Evolutionary conservation across 257 asterid species (phyloP).

Genomic region (Fraxinus americana): DNA sequence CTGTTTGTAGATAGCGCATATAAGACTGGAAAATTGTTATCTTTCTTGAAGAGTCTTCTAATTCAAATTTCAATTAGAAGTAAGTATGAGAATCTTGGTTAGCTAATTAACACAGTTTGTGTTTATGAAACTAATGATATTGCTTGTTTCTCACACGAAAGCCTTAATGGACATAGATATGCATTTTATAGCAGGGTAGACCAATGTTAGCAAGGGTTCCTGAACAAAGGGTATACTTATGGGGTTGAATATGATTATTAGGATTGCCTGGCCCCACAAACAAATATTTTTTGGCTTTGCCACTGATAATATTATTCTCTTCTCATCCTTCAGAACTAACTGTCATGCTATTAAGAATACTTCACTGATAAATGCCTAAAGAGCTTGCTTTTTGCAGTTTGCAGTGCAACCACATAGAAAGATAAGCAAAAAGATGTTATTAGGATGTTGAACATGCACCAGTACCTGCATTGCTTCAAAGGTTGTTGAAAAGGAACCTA

Average conservation of each 20-base stretch:
- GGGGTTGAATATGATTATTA: background rate
- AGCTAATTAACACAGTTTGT: background rate
- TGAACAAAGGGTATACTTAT: background rate
- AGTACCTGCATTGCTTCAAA: slow-evolving; percentile 85
- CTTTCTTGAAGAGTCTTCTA: background rate
- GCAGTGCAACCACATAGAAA: background rate
- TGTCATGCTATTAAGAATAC: background rate
- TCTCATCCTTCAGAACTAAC: background rate
- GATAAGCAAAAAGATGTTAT: slow-evolving; percentile 7
- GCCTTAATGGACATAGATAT: background rate
- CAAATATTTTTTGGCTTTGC: background rate
- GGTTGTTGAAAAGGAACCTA: slow-evolving; percentile 76
- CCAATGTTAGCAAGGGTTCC: background rate
- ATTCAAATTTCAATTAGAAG: background rate
- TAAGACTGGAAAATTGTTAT: background rate
- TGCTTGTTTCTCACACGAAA: background rate
- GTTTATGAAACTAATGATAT: background rate
- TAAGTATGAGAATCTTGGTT: background rate
- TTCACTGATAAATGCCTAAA: slow-evolving; percentile 8
- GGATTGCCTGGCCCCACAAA: background rate
- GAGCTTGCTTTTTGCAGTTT: slow-evolving; percentile 10
- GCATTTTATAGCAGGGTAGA: background rate
- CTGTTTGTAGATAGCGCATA: slow-evolving; percentile 6
- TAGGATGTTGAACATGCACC: slow-evolving; percentile 13
- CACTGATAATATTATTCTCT: background rate